Evolutionary conservation across 148 eudicot genomes (phyloP).

Genomic region (Arctostaphylos glauca): DNA sequence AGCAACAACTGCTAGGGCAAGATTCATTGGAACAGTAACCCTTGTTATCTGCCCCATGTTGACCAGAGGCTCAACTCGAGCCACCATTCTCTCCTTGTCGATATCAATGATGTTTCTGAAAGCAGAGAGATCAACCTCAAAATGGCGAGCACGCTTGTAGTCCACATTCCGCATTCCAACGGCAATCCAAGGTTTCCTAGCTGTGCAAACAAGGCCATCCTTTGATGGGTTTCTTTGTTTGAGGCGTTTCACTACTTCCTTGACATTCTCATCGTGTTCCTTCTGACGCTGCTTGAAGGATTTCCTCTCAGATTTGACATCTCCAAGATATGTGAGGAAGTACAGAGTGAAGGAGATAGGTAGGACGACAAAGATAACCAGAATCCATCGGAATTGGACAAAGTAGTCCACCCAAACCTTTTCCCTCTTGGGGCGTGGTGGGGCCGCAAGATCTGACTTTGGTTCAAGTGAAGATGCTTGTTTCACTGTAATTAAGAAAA

Average conservation of each 20-base stretch:
- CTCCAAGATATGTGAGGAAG: constrained; percentile 79
- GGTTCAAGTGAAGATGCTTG: constrained; percentile 15
- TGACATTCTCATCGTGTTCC: constrained; percentile 83
- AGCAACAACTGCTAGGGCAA: constrained; percentile 84
- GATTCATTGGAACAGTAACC: constrained; percentile 86
- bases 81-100: constrained; percentile 70
- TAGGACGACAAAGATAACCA: constrained; percentile 77
- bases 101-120: constrained; percentile 69
- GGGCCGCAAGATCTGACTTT: constrained; percentile 69
- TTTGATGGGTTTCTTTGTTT: constrained; percentile 66
- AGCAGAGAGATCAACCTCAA: constrained; percentile 83
- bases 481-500: not conserved
- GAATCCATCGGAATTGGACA: constrained; percentile 83
- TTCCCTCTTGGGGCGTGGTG: constrained; percentile 83
- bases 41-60: constrained; percentile 89
- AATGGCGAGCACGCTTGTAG: constrained; percentile 90
- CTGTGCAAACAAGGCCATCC: constrained; percentile 91
- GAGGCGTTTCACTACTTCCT: constrained; percentile 73
- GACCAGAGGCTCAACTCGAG: constrained; percentile 79
- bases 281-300: constrained; percentile 74
- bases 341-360: constrained; percentile 76
- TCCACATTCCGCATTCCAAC: constrained; percentile 94
- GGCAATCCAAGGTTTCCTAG: constrained; percentile 85
- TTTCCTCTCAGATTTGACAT: constrained; percentile 62
- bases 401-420: constrained; percentile 77